Evolutionary conservation across 1,284 basidiomycete genomes (phyloP), one percentile per base, ranked within the genome.

Genomic region (Boletus calvinii): DNA sequence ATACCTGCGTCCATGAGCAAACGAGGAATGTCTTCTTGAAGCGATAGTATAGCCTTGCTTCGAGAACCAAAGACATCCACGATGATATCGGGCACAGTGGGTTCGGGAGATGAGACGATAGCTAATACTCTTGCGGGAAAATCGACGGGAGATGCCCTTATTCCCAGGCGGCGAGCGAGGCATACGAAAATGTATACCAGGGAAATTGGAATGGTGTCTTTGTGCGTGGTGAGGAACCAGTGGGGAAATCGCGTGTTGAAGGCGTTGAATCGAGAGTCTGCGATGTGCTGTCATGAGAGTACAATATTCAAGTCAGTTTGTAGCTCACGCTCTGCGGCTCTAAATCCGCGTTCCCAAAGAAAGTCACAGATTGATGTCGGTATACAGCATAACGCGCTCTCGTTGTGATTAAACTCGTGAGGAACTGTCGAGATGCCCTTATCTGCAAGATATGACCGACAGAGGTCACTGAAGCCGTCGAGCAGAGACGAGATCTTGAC

Each of bases 231-330:
- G n/a, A 86, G 70, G 58, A 84, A 81, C 50, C 69, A 63, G 58
- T 85, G 83, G 3, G 84, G 81, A 53, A 85, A 84, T 45, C 79
- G 77, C 56, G 82, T 79, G 46, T 73, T 63, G 11, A 81, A 62
- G 30, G 73, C 52, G 55, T 74, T 70, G 58, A 77, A 79, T 10
- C 59, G 57, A 37, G 59, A 40, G 29, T 56, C 66, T 65, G 48
- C 37, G 46, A 36, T 17, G 3, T 8, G 35, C 20, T 12, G 13
- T 51, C 15, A 59, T 62, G n/a, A 58, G 54, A 15, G 37, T 12
- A 40, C 32, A 32, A 17, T 31, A 20, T 39, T 31, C 37, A 9
- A 34, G 46, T 30, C 6, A n/a, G 10, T 37, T 8, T 50, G 10
- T 39, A 37, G 56, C 67, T 62, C 50, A 79, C 76, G 52, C 44